Conservation (phyloP, 2,329 filamentous ascomycete species). For the Fusarium continuum region DNA sequence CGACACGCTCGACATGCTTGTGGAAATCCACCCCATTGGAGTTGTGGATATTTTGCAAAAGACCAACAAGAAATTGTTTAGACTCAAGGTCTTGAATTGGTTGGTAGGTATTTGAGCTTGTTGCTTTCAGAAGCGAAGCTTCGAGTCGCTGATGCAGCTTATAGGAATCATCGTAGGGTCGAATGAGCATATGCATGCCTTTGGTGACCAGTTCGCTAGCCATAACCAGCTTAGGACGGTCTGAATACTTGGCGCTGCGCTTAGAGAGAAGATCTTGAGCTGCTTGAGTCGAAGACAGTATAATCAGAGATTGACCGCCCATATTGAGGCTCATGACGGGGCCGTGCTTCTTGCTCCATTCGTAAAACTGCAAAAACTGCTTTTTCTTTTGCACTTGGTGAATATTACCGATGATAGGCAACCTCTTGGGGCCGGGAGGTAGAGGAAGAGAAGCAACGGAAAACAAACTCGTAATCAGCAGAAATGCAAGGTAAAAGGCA, state of each 20-base stretch:
- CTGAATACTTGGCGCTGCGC: constrained; percentile 30
- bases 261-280: constrained; percentile 36
- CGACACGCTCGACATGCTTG: constrained; percentile 48
- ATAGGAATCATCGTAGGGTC: constrained; percentile 53
- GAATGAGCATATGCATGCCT: constrained; percentile 52
- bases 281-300: constrained; percentile 31
- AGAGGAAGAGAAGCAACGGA: too few relatives aligned
- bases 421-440: constrained; percentile 43
- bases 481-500: too few relatives aligned
- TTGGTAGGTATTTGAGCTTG: constrained; percentile 49
- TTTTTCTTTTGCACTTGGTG: constrained; percentile 50
- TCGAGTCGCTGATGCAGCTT: constrained; percentile 52
- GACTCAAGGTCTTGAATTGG: constrained; percentile 57
- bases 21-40: constrained; percentile 42
- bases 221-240: constrained; percentile 44
- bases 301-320: constrained; percentile 33
- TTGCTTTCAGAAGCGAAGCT: constrained; percentile 45
- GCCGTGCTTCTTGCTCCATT: constrained; percentile 43
- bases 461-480: too few relatives aligned
- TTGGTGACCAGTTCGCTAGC: constrained; percentile 47
- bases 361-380: constrained; percentile 67
- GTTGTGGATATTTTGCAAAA: too few relatives aligned
- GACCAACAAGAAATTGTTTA: constrained; percentile 51
- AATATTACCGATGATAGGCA: constrained; percentile 38
- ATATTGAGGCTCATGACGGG: constrained; percentile 37